Conservation (phyloP, 1,284 basidiomycete genomes). For the Rugosomyces carneus region DNA sequence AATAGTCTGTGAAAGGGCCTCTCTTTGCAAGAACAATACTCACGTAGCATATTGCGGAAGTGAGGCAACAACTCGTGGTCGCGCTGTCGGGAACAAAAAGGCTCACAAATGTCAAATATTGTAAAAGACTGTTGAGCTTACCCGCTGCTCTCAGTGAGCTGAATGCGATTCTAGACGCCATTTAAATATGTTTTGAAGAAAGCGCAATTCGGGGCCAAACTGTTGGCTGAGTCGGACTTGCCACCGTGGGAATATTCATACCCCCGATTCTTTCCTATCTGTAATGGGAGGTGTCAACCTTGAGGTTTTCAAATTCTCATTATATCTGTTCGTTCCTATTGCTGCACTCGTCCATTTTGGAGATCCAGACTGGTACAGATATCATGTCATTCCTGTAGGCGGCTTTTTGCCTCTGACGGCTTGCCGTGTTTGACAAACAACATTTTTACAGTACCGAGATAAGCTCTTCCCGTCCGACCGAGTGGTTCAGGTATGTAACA, state of each 20-base stretch:
- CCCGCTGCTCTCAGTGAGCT: conserved; percentile 59
- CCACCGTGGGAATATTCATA: not conserved
- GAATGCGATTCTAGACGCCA: conserved; percentile 71
- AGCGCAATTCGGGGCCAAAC: not conserved
- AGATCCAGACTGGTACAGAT: conserved; percentile 83
- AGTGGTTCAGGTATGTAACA: conserved; percentile 41
- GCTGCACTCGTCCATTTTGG: conserved; percentile 83
- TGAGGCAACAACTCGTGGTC: conserved; percentile 52
- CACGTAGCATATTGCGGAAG: conserved; percentile 48
- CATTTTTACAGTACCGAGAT: conserved; percentile 56
- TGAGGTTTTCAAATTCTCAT: conserved; percentile 83
- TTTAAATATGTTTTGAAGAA: conserved; percentile 21
- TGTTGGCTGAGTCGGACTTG: not conserved
- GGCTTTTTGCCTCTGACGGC: not conserved
- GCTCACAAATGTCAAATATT: conserved; percentile 2
- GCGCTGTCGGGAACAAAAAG: conserved; percentile 27
- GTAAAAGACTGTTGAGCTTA: conserved; percentile 26
- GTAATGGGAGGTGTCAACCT: conserved; percentile 76
- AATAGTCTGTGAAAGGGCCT: too few species aligned
- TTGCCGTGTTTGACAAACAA: not conserved
- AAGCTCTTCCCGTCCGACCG: conserved; percentile 63
- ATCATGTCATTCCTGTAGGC: conserved; percentile 75
- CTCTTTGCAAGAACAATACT: conserved; percentile 26
- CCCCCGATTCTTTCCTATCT: not conserved
- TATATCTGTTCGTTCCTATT: conserved; percentile 88